phyloP scores from a whole-genome alignment of 805 yeast species.

The Cyberlindnera mrakii region DNA sequence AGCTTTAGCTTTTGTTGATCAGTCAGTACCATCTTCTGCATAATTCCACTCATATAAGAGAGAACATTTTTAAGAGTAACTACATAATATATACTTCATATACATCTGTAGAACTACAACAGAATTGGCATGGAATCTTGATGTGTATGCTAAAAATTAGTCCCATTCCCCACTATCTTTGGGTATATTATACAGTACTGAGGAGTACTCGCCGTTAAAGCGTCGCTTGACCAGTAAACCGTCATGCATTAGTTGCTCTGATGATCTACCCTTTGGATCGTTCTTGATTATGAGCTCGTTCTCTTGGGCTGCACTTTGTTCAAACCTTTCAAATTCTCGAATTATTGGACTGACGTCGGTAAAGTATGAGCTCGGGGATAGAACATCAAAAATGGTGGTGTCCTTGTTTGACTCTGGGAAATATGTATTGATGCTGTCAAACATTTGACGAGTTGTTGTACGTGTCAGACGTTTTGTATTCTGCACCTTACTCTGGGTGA shows the following conservation, averaged over 20 bases:
- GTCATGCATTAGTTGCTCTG: background rate
- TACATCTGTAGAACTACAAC: background rate
- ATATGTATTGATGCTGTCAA: slow-evolving; percentile 4
- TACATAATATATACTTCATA: background rate
- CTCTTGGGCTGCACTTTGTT: background rate
- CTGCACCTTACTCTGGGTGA: slow-evolving; percentile 10
- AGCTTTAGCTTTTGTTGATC: background rate
- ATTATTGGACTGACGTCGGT: slow-evolving; percentile 20
- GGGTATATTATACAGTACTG: background rate
- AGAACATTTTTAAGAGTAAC: background rate
- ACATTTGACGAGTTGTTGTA: slow-evolving; percentile 4
- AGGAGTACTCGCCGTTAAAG: background rate
- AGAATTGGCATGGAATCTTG: background rate
- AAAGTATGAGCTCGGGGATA: slow-evolving; percentile 7
- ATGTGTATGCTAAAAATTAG: background rate
- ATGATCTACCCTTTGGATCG: background rate
- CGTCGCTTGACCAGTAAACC: background rate
- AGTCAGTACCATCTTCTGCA: background rate
- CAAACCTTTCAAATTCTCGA: slow-evolving; percentile 19
- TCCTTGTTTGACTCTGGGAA: slow-evolving; percentile 2
- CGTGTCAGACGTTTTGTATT: slow-evolving; percentile 14
- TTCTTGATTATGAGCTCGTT: slow-evolving; percentile 3
- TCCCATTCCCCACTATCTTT: slow-evolving; percentile 1
- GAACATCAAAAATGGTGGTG: slow-evolving; percentile 10
- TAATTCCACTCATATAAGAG: background rate